Conservation (phyloP, 2,329 filamentous ascomycete species). For the Paecilomyces niveus region DNA sequence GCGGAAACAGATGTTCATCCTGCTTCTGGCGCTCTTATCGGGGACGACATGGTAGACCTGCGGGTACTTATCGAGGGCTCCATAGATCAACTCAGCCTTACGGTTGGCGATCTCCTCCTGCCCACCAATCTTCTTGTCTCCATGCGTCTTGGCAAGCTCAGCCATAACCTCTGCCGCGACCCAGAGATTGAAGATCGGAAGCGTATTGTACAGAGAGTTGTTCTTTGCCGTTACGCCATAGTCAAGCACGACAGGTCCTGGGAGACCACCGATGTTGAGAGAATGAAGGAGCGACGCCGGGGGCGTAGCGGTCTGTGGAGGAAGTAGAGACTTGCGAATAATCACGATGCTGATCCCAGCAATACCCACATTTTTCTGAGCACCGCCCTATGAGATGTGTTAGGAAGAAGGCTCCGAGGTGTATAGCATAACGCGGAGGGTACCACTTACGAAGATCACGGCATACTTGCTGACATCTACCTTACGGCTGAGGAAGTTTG, state of each 20-base stretch:
- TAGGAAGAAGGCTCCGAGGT: constrained; percentile 4
- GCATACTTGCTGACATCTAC: constrained; percentile 74
- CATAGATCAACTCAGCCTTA: constrained; percentile 74
- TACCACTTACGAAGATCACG: constrained; percentile 64
- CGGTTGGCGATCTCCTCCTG: constrained; percentile 66
- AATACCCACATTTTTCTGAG: constrained; percentile 87
- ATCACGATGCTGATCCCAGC: constrained; percentile 83
- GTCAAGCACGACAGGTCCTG: constrained; percentile 64
- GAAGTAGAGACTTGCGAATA: constrained; percentile 71
- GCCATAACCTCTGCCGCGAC: constrained; percentile 84
- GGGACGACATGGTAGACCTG: constrained; percentile 73
- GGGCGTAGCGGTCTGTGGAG: constrained; percentile 59
- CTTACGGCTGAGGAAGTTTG: constrained; percentile 79
- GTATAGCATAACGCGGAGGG: constrained; percentile 1
- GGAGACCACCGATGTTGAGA: constrained; percentile 62
- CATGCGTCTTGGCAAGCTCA: constrained; percentile 59
- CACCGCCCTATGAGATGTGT: constrained; percentile 48
- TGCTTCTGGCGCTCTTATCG: constrained; percentile 64
- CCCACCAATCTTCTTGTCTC: constrained; percentile 61
- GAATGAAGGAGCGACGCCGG: constrained; percentile 62
- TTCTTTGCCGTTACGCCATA: constrained; percentile 85
- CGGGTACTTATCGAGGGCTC: constrained; percentile 64
- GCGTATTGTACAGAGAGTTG: constrained; percentile 91
- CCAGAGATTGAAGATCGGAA: constrained; percentile 91
- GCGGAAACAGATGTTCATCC: constrained; percentile 95